Conservation (phyloP, 177 flowering plant genomes). For the Viscum album region DNA sequence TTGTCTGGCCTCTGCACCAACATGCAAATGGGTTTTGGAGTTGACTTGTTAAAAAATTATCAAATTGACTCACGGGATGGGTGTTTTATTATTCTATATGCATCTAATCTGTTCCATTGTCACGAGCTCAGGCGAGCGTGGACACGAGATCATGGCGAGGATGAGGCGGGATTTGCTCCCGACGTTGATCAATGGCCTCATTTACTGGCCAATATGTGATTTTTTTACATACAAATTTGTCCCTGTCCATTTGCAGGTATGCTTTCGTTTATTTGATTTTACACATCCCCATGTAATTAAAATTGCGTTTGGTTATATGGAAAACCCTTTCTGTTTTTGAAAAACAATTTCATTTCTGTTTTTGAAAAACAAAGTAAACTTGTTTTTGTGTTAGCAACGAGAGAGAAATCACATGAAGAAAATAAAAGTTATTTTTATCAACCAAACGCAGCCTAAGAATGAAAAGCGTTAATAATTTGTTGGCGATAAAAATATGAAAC, state of each 20-base stretch:
- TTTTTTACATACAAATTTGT: conserved; percentile 36
- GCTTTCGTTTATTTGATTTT: conserved; percentile 1
- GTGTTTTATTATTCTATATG: no score
- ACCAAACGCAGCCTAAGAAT: no score
- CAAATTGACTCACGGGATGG: no score
- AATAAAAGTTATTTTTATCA: not conserved
- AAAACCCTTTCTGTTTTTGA: no score
- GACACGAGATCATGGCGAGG: conserved; percentile 40
- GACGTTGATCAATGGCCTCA: conserved; percentile 33
- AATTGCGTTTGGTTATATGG: no score
- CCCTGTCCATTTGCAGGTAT: conserved; percentile 73
- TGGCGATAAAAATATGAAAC: conserved; percentile 21
- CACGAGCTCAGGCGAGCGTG: conserved; percentile 35
- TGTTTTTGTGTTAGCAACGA: not conserved
- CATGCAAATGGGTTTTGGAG: no score
- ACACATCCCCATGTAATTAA: conserved; percentile 33
- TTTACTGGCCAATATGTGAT: conserved; percentile 54
- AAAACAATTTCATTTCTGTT: not conserved
- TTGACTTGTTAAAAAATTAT: no score
- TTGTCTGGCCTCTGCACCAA: no score
- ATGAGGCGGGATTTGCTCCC: conserved; percentile 52
- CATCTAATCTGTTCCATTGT: not conserved
- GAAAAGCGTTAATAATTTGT: no score
- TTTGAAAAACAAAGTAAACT: no score
- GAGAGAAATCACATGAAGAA: not conserved